Conservation (phyloP, 495 filamentous ascomycete species). For the Penicillium daleae region DNA sequence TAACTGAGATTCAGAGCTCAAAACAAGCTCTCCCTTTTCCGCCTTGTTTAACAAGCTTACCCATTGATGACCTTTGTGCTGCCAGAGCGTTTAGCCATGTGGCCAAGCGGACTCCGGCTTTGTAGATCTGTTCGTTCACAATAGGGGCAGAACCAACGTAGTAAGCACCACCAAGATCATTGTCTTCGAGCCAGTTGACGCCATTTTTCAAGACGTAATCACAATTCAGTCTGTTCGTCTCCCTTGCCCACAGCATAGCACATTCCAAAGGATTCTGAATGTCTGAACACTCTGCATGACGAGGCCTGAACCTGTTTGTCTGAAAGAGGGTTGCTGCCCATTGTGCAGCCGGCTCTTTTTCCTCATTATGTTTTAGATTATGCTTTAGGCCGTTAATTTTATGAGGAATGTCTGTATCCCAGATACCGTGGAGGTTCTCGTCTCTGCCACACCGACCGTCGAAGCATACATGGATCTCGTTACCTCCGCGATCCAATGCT, state of each 20-base stretch:
- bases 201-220: not conserved
- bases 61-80: not conserved
- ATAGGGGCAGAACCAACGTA: conserved; percentile 14
- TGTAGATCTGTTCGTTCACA: conserved; percentile 15
- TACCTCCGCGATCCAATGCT: no score
- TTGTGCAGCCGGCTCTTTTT: not conserved
- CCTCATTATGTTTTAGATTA: not conserved
- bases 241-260: no score
- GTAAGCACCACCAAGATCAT: conserved; percentile 14
- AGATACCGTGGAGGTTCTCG: not conserved
- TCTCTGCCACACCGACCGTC: no score
- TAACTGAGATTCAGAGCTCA: no score
- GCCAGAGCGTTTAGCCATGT: conserved; percentile 13
- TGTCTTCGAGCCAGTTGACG: not conserved
- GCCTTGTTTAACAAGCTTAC: no score
- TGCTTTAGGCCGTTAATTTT: not conserved
- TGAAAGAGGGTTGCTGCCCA: not conserved
- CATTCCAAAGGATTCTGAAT: no score
- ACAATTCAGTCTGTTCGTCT: no score
- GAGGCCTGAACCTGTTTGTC: not conserved
- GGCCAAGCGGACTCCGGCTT: conserved; percentile 14
- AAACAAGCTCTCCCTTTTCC: no score
- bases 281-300: no score
- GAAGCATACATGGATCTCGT: no score
- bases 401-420: not conserved